Evolutionary conservation across 495 filamentous ascomycete genomes (phyloP).

Genomic region (Neurospora cerealis): DNA sequence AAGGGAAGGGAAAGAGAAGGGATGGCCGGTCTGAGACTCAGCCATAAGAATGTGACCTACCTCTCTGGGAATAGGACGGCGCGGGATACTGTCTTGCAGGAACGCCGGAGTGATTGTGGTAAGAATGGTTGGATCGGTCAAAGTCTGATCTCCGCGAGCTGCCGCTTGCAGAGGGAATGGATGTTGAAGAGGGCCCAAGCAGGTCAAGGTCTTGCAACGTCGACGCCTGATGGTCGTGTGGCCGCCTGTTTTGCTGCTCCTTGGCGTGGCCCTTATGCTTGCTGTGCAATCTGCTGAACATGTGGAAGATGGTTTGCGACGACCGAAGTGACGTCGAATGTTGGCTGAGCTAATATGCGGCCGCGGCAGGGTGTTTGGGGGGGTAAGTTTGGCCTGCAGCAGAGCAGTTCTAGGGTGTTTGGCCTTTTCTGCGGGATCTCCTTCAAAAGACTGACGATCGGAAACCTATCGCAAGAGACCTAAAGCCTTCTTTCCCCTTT

Average conservation of each 20-base stretch:
- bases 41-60: conserved; percentile 20
- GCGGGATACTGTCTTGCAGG: conserved; percentile 17
- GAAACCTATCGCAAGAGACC: conserved; percentile 9
- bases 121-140: conserved; percentile 15
- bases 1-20: background rate
- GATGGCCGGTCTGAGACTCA: background rate
- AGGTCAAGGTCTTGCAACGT: conserved; percentile 30
- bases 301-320: conserved; percentile 22
- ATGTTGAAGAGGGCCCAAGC: conserved; percentile 24
- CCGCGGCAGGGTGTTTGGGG: background rate
- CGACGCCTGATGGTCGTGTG: conserved; percentile 26
- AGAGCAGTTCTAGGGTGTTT: conserved; percentile 1
- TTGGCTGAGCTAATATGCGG: background rate
- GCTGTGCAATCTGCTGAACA: conserved; percentile 40
- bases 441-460: conserved; percentile 10
- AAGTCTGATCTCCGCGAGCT: conserved; percentile 25
- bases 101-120: conserved; percentile 16
- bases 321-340: conserved; percentile 4
- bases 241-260: conserved; percentile 22
- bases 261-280: conserved; percentile 27
- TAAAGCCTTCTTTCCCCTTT: background rate
- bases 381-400: background rate
- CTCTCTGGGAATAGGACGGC: conserved; percentile 33
- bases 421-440: conserved; percentile 16
- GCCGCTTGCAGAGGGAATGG: conserved; percentile 26